Conservation (phyloP, 2,329 filamentous ascomycete species). For the Penicillium sp. region DNA sequence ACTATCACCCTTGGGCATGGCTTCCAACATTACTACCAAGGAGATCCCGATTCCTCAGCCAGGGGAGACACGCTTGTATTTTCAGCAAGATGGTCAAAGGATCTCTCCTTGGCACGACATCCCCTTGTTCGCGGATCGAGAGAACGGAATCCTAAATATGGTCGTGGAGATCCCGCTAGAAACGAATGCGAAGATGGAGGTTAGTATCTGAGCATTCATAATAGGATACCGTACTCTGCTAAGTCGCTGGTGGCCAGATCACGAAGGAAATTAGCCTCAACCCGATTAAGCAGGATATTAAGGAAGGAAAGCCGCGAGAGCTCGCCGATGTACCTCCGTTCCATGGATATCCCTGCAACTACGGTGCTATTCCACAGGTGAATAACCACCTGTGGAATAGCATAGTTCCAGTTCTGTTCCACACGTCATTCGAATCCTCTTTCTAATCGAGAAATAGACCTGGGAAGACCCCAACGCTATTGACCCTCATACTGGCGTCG, state of each 20-base stretch:
- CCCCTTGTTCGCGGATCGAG: background rate
- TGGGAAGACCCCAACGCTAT: conserved; percentile 88
- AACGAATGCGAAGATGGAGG: background rate
- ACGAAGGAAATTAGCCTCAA: background rate
- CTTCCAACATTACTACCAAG: too few species aligned
- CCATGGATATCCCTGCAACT: conserved; percentile 79
- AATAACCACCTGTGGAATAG: too few species aligned
- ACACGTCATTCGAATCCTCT: background rate
- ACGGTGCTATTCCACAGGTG: conserved; percentile 89
- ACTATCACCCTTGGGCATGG: too few species aligned
- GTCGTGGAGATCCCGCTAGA: background rate
- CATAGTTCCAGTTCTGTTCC: background rate
- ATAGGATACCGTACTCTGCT: background rate
- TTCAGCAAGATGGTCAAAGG: background rate
- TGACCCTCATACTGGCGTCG: conserved; percentile 91
- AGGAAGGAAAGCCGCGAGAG: background rate
- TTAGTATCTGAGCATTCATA: background rate
- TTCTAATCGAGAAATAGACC: conserved; percentile 55
- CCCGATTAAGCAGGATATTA: background rate
- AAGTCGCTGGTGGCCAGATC: background rate
- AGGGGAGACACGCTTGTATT: background rate
- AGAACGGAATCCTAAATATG: background rate
- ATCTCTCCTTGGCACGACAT: background rate
- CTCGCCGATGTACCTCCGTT: background rate
- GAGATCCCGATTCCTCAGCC: too few species aligned